Evolutionary conservation across 1,284 basidiomycete genomes (phyloP).

Genomic region (Trichosporon sp.): DNA sequence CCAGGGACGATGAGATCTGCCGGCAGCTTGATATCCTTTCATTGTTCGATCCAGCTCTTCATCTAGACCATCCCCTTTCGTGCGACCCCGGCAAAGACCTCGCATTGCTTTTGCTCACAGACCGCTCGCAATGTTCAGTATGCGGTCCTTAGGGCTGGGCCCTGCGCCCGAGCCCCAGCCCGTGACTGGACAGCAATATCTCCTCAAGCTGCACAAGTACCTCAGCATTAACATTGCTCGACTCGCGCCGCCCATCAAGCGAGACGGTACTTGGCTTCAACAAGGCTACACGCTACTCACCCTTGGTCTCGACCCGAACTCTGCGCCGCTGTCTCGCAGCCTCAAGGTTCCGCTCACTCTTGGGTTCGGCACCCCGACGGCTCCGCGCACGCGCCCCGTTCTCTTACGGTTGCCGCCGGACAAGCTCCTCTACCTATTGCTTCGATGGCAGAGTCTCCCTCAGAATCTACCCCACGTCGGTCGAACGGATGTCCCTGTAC

Average conservation of each 20-base stretch:
- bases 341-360: constrained; percentile 43
- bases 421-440: constrained; percentile 42
- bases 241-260: constrained; percentile 27
- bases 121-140: neutral
- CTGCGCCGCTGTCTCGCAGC: constrained; percentile 34
- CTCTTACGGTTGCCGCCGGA: constrained; percentile 45
- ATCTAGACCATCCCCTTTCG: neutral
- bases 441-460: constrained; percentile 42
- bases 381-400: constrained; percentile 24
- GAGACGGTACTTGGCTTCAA: constrained; percentile 22
- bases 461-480: constrained; percentile 40
- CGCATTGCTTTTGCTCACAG: neutral
- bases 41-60: neutral
- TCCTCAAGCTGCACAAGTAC: constrained; percentile 44
- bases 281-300: constrained; percentile 47
- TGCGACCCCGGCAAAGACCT: neutral
- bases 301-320: constrained; percentile 43
- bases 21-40: neutral
- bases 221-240: constrained; percentile 38
- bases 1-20: neutral
- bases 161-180: constrained; percentile 21
- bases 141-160: constrained; percentile 17
- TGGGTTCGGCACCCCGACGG: constrained; percentile 34
- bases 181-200: constrained; percentile 34
- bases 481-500: constrained; percentile 42